Evolutionary conservation across 805 yeast genomes (phyloP), one percentile per base, ranked within the genome.

Genomic region (Spathaspora sp.): DNA sequence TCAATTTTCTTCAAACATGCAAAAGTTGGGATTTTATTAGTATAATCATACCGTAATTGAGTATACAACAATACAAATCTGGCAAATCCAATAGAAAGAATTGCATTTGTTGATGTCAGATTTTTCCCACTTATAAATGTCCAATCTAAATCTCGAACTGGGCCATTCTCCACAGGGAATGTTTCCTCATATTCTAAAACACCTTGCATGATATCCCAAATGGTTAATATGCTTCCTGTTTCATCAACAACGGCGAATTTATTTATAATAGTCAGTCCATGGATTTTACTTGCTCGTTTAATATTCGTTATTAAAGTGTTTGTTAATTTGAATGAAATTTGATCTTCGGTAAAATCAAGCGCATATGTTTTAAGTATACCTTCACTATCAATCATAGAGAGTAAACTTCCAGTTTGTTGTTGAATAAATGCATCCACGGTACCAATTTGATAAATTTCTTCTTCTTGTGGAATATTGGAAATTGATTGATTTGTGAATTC

Each of bases 41-140:
- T 90, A 63, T 92, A 93, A 62, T 92, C 97, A 64, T 87, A 90
- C 51, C 97, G 77, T 54, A 89, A 70, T 65, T 91, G 96, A 1
- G 96, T 84, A 63, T 86, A 91, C 14, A 91, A 68, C 1, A 85
- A 62, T 1, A 88, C 87, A 52, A 76, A 73, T 9, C 80, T 70
- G 6, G 75, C 70, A 59, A 89, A 92, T 0, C 97, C 97, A 39
- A 91, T 83, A 0, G 96, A 86, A 29, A 92, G 71, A 5, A 92
- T 81, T 42, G 91, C 86, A 35, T 82, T 63, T 2, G 61, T 42
- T 7, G 58, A 54, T 43, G 26, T 23, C 6, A 6, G 55, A 55
- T 42, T 53, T 52, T 14, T 52, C 26, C 26, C 53, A 40, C 67
- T 66, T 5, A 71, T 83, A 49, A 86, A 79, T 0, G 96, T 87